Evolutionary conservation across 805 yeast species (phyloP).

Genomic region (Metschnikowia peoriensis): DNA sequence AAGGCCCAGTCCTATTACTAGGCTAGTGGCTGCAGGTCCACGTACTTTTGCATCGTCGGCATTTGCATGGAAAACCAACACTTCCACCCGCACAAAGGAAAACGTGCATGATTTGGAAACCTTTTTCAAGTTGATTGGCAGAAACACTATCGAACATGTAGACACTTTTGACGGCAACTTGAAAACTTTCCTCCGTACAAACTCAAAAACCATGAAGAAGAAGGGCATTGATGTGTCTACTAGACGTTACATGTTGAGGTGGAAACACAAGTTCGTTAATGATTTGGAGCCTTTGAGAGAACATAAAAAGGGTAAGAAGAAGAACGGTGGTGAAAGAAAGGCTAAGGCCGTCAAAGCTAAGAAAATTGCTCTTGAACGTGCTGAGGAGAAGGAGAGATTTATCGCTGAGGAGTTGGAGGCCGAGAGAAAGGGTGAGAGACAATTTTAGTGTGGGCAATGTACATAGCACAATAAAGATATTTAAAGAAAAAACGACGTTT

Average conservation of each 20-base stretch:
- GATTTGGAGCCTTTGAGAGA: slow-evolving; percentile 54
- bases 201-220: slow-evolving; percentile 59
- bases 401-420: slow-evolving; percentile 40
- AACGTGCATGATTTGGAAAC: slow-evolving; percentile 61
- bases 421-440: slow-evolving; percentile 42
- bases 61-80: slow-evolving; percentile 41
- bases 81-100: slow-evolving; percentile 47
- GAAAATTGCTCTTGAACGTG: slow-evolving; percentile 56
- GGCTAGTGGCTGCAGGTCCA: slow-evolving; percentile 6
- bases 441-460: slow-evolving; percentile 25
- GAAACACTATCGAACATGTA: slow-evolving; percentile 62
- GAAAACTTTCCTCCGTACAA: slow-evolving; percentile 56
- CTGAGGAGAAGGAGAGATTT: slow-evolving; percentile 49
- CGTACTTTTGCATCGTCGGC: slow-evolving; percentile 14
- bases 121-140: slow-evolving; percentile 77
- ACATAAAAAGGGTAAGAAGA: slow-evolving; percentile 66
- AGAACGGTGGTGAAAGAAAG: slow-evolving; percentile 83
- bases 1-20: slow-evolving; percentile 7
- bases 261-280: slow-evolving; percentile 65
- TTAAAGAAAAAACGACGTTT: not conserved
- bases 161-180: slow-evolving; percentile 64
- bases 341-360: slow-evolving; percentile 52
- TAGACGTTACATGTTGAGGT: slow-evolving; percentile 70
- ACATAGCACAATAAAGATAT: slow-evolving; percentile 6
- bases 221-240: slow-evolving; percentile 73